Evolutionary conservation across 495 filamentous ascomycete species (phyloP).

Genomic region (Xylaria palmicola): DNA sequence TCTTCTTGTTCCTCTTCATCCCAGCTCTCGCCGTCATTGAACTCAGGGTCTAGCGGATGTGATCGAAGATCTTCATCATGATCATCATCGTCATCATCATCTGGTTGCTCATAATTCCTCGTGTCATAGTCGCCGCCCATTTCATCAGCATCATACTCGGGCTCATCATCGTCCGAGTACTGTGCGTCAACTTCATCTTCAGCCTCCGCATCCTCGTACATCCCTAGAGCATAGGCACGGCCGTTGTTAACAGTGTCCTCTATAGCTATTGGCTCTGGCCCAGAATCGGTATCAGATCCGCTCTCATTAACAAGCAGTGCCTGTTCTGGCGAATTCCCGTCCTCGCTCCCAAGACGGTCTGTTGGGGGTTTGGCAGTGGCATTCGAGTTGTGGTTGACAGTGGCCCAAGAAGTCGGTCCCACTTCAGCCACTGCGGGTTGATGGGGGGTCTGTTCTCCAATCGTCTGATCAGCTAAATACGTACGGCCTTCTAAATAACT

Average conservation of each 20-base stretch:
- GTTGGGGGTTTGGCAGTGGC: slow-evolving; percentile 9
- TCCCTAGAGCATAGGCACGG: slow-evolving; percentile 20
- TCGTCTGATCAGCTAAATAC: neutral
- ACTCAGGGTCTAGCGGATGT: slow-evolving; percentile 24
- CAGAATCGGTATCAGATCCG: slow-evolving; percentile 16
- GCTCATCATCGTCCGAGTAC: slow-evolving; percentile 39
- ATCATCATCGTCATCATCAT: slow-evolving; percentile 40
- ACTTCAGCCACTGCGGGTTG: neutral
- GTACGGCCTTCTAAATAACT: slow-evolving; percentile 6
- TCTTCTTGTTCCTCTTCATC: slow-evolving; percentile 32
- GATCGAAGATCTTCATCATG: slow-evolving; percentile 32
- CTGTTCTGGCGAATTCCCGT: slow-evolving; percentile 26
- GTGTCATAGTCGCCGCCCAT: slow-evolving; percentile 30
- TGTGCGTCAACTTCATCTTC: slow-evolving; percentile 29
- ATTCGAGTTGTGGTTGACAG: slow-evolving; percentile 22
- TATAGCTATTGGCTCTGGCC: slow-evolving; percentile 13
- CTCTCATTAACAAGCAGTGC: slow-evolving; percentile 27
- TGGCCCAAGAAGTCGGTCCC: slow-evolving; percentile 17
- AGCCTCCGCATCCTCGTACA: slow-evolving; percentile 27
- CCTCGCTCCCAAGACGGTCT: slow-evolving; percentile 19
- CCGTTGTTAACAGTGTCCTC: slow-evolving; percentile 23
- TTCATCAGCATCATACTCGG: slow-evolving; percentile 36
- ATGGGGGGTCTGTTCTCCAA: neutral
- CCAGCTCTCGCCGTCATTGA: slow-evolving; percentile 28
- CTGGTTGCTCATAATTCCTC: slow-evolving; percentile 25